phyloP scores from a whole-genome alignment of 805 yeast species.

The Myxozyma lipomycoides region DNA sequence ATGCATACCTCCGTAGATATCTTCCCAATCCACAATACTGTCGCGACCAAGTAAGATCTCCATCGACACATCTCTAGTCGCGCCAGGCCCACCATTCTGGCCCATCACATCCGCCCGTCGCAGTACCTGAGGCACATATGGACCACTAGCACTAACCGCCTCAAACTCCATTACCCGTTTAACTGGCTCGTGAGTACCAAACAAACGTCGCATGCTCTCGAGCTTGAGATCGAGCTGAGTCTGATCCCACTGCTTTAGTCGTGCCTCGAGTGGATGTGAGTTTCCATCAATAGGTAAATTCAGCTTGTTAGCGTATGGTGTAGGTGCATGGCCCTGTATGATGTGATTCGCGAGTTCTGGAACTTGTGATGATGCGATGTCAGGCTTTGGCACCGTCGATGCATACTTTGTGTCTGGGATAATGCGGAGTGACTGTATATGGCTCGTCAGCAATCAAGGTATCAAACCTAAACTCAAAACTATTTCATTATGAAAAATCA shows the following conservation, averaged over 20 bases:
- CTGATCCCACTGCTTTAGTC: conserved; percentile 74
- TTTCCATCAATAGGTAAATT: conserved; percentile 49
- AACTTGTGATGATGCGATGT: conserved; percentile 5
- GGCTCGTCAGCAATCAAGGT: not conserved
- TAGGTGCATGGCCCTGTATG: conserved; percentile 12
- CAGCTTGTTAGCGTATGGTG: conserved; percentile 41
- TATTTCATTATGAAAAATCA: no score
- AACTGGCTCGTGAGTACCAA: conserved; percentile 93
- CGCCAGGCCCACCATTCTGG: conserved; percentile 43
- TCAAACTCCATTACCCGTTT: conserved; percentile 84
- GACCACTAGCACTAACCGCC: conserved; percentile 37
- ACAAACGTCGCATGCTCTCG: conserved; percentile 75
- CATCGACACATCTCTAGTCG: conserved; percentile 55
- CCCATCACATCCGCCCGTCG: conserved; percentile 36
- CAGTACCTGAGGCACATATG: conserved; percentile 25
- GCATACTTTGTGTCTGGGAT: conserved; percentile 14
- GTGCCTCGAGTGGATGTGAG: conserved; percentile 73
- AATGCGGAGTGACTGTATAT: conserved; percentile 14
- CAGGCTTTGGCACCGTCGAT: conserved; percentile 17
- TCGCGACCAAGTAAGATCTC: conserved; percentile 81
- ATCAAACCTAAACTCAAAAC: no score
- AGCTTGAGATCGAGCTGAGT: conserved; percentile 65
- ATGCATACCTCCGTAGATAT: conserved; percentile 48
- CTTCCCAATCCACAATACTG: conserved; percentile 85
- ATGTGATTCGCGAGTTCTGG: conserved; percentile 20